A percentile compares a stretch with the other conserved stretches of the same genome.
phyloP scores from a whole-genome alignment of 768 basidiomycete species.

The Mycena vitilis region DNA sequence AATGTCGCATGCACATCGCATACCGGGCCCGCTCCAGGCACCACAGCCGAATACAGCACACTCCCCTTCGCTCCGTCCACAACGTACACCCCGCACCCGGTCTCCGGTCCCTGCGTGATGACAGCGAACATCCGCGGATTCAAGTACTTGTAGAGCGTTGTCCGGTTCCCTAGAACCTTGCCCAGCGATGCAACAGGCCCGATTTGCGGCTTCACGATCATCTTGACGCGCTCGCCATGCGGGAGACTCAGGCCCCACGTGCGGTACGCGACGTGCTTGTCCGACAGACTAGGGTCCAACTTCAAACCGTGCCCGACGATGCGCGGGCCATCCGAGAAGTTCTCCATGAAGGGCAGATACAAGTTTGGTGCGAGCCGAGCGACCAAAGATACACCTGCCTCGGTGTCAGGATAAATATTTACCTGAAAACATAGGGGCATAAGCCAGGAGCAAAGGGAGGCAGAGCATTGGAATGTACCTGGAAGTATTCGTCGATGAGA shows the following conservation, averaged over 20 bases:
- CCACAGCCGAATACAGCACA: slow-evolving; percentile 71
- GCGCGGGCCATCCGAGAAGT: slow-evolving; percentile 52
- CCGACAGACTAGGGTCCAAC: slow-evolving; percentile 54
- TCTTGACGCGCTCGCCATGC: slow-evolving; percentile 66
- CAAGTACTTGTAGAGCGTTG: slow-evolving; percentile 94
- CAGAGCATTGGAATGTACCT: slow-evolving; percentile 57
- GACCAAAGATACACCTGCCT: slow-evolving; percentile 57
- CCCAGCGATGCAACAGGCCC: slow-evolving; percentile 82
- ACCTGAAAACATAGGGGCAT: slow-evolving; percentile 51
- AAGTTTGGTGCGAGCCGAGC: slow-evolving; percentile 55
- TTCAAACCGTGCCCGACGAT: slow-evolving; percentile 70
- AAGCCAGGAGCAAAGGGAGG: not conserved
- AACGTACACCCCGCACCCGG: slow-evolving; percentile 75
- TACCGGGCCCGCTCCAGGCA: slow-evolving; percentile 56
- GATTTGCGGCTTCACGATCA: slow-evolving; percentile 59
- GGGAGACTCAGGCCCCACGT: slow-evolving; percentile 76
- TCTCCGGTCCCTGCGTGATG: slow-evolving; percentile 58
- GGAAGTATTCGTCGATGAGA: slow-evolving; percentile 80
- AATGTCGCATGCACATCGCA: slow-evolving; percentile 80
- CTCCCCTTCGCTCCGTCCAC: slow-evolving; percentile 86
- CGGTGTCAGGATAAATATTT: slow-evolving; percentile 75
- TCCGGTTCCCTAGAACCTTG: slow-evolving; percentile 87
- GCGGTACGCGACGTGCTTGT: slow-evolving; percentile 62
- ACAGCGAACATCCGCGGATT: slow-evolving; percentile 83
- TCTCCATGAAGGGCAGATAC: slow-evolving; percentile 68